Evolutionary conservation across 257 asterid species (phyloP), one percentile per base, ranked within the genome.

Genomic region (Ligustrum vulgare): DNA sequence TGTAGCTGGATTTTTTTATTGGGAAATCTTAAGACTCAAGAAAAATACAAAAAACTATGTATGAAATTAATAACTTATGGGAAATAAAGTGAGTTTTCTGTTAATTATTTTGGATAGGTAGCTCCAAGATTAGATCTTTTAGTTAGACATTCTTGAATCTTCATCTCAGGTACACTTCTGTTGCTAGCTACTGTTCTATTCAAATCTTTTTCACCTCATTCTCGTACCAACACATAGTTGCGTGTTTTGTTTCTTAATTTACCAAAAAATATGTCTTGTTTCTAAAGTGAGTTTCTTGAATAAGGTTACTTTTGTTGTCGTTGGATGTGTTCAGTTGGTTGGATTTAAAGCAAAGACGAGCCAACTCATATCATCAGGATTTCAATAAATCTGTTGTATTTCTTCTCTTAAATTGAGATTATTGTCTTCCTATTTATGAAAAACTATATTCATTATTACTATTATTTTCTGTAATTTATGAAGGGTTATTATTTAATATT

Each of bases 261-360:
- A 58, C 66, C 8, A 37, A 8, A 35, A 37, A 37, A 37, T 37
- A 9, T 22, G 20, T 69, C 73, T 75, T 8, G 70, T 16, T 66
- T 66, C 12, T 22, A 39, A 75, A 78, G 78, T 60, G 73, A 49
- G 41, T 13, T 69, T 56, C 36, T 41, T 45, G 12, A 37, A 37
- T 9, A 9, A 60, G 5, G 77, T 73, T 76, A 12, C 75, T 34
- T 75, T 49, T 37, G 37, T 66, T 49, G 77, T 3, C 28, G 62
- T 77, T 80, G 67, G 78, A 71, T 37, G 75, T 71, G 75, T 65
- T 72, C 41, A 70, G 73, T 76, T 77, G 81, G 79, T 79, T 80
- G 80, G 79, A 79, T 80, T 84, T 76, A 72, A 82, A 84, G 87
- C 84, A 74, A 82, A 87, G 85, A 51, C 79, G 79, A 71, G 60